Evolutionary conservation across 495 filamentous ascomycete species (phyloP).

Genomic region (Penicillium steckii): DNA sequence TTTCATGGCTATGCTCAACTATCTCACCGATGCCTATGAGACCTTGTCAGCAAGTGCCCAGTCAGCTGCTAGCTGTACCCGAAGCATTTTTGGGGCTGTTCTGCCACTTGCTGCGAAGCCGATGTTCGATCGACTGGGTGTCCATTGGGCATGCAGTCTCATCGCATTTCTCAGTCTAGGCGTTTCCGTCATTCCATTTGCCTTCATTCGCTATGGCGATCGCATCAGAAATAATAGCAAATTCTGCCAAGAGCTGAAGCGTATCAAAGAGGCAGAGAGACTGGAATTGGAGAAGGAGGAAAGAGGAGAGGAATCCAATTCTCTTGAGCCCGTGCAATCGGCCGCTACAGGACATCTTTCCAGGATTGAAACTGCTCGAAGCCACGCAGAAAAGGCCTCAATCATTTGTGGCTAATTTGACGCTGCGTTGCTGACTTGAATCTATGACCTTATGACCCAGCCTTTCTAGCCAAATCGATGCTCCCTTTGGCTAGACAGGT

Average conservation of each 20-base stretch:
- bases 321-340: conserved; percentile 13
- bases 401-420: conserved; percentile 17
- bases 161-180: conserved; percentile 39
- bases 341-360: conserved; percentile 12
- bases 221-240: conserved; percentile 34
- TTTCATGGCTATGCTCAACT: conserved; percentile 49
- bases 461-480: background rate
- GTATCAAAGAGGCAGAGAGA: conserved; percentile 26
- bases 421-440: background rate
- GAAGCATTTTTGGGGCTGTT: conserved; percentile 41
- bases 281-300: conserved; percentile 21
- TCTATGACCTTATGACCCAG: background rate
- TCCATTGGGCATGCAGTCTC: conserved; percentile 42
- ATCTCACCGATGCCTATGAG: conserved; percentile 46
- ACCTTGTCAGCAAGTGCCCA: conserved; percentile 43
- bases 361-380: conserved; percentile 24
- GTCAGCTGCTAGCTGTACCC: conserved; percentile 38
- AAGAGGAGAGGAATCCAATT: conserved; percentile 4
- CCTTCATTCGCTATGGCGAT: conserved; percentile 37
- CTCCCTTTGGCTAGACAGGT: background rate
- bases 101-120: conserved; percentile 41
- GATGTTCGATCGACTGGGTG: conserved; percentile 41
- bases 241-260: conserved; percentile 41
- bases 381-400: conserved; percentile 21
- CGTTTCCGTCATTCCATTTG: conserved; percentile 36